A percentile compares a stretch with the other conserved stretches of the same genome.
Evolutionary conservation across 768 basidiomycete species (phyloP).

Genomic region (Suillus brevipes): DNA sequence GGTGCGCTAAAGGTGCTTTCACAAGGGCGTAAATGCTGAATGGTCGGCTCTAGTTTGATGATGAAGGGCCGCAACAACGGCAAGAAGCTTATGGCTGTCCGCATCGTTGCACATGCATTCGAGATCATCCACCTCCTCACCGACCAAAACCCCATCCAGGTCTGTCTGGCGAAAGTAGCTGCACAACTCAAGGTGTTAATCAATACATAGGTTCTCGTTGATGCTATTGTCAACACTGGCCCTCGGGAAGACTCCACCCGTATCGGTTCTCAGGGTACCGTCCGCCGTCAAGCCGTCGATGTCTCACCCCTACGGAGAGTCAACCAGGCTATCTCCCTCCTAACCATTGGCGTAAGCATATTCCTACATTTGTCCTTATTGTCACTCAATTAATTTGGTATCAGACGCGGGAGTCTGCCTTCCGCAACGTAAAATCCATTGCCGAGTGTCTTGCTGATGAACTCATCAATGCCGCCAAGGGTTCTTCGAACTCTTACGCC

Average conservation of each 20-base stretch:
- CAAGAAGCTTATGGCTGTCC: slow-evolving; percentile 97
- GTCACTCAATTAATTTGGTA: slow-evolving; percentile 9
- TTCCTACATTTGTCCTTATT: not conserved
- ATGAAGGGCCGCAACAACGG: slow-evolving; percentile 99
- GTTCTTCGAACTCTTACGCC: slow-evolving; percentile 99
- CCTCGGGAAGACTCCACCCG: slow-evolving; percentile 99
- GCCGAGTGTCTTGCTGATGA: slow-evolving; percentile 99
- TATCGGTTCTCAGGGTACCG: slow-evolving; percentile 99
- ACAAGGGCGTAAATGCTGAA: slow-evolving; percentile 6
- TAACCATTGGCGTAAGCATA: slow-evolving; percentile 88
- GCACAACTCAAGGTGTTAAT: not conserved
- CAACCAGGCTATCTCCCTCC: slow-evolving; percentile 94
- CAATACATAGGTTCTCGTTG: slow-evolving; percentile 75
- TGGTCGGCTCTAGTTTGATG: slow-evolving; percentile 70
- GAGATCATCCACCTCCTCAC: slow-evolving; percentile 99
- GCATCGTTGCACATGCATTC: slow-evolving; percentile 98
- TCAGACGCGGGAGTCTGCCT: slow-evolving; percentile 98
- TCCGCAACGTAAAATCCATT: slow-evolving; percentile 99
- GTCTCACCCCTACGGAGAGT: slow-evolving; percentile 97
- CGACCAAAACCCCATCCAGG: slow-evolving; percentile 99
- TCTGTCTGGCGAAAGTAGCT: slow-evolving; percentile 35
- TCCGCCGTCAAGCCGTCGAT: slow-evolving; percentile 99
- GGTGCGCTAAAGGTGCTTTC: slow-evolving; percentile 46
- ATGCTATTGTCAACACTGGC: slow-evolving; percentile 99
- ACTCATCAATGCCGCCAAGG: slow-evolving; percentile 99